Evolutionary conservation across 1,139 yeast genomes (phyloP), one percentile per base, ranked within the genome.

Genomic region (Zygoascus sp.): DNA sequence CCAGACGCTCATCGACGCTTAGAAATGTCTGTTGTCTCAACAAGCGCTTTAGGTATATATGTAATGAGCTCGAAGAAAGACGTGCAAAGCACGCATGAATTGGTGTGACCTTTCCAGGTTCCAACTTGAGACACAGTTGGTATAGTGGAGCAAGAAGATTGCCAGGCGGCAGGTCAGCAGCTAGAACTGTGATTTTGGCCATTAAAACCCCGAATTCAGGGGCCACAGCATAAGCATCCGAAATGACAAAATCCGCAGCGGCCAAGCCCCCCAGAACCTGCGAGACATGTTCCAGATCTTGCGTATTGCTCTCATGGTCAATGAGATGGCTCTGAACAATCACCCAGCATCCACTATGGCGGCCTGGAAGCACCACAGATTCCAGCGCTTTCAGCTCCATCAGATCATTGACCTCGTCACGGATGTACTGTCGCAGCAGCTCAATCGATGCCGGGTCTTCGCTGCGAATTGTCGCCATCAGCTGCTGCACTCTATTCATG

Each of bases 141-240:
- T 35, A 42, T 7, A 42, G 20, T 5, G 16, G 38, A 9, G 25
- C 15, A 10, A 41, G 22, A 7, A 41, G 20, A n/a, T 13, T 27
- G 5, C 15, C n/a, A 9, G 22, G 22, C 25, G 36, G 32, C 17
- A 28, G 17, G 15, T 16, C 22, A n/a, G 17, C 44, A 11, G 32
- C 38, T 13, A 36, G 16, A 20, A 4, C 30, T 2, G 40, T 15
- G 19, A 42, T 34, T 28, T 36, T 42, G 25, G 15, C n/a, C 41
- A 42, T 20, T 7, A 42, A 17, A 13, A 36, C 27, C 8, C 40
- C 40, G n/a, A 42, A 36, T 19, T 42, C 45, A 6, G 22, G 27
- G 3, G 28, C 23, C 6, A 42, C 45, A 5, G 19, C 17, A 34
- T 28, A 28, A 19, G 45, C 45, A 25, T 27, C 23, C 15, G 6